A percentile compares a stretch with the other conserved stretches of the same genome.
Conservation (phyloP, 192 early-diverging fungal genomes). For the Backusella morwellensis region DNA sequence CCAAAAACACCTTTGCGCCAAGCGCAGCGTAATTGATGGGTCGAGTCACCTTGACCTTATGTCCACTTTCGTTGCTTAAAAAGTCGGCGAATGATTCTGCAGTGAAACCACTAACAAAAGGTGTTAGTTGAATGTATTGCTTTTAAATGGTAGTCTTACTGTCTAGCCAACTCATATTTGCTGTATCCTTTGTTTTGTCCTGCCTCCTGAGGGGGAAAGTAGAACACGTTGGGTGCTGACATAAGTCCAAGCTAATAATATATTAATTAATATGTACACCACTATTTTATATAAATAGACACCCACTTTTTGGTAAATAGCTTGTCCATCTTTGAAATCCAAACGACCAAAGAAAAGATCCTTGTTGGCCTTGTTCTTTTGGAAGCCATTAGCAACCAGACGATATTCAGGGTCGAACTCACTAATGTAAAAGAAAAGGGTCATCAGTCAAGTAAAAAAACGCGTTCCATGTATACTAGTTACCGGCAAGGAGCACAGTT, state of each 20-base stretch:
- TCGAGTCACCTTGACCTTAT: constrained; percentile 38
- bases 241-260: constrained; percentile 44
- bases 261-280: too few species aligned
- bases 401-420: constrained; percentile 68
- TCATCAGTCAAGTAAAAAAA: constrained; percentile 18
- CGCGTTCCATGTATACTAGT: neutral
- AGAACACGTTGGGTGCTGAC: constrained; percentile 63
- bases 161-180: constrained; percentile 56
- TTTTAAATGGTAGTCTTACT: neutral
- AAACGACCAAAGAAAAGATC: constrained; percentile 62
- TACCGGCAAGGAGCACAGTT: constrained; percentile 77
- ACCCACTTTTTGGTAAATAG: constrained; percentile 61
- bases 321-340: constrained; percentile 64
- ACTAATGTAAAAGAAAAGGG: constrained; percentile 16
- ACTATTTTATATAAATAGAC: too few species aligned
- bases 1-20: constrained; percentile 33
- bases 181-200: constrained; percentile 40
- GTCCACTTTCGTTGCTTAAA: constrained; percentile 41
- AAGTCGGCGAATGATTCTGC: constrained; percentile 67
- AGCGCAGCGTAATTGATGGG: constrained; percentile 58
- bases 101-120: constrained; percentile 47
- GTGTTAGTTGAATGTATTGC: too few species aligned
- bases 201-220: constrained; percentile 65
- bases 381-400: constrained; percentile 57
- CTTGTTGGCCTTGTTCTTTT: constrained; percentile 28